Evolutionary conservation across 352 stramenopile species (phyloP).

Genomic region (Aphanomyces euteiches): DNA sequence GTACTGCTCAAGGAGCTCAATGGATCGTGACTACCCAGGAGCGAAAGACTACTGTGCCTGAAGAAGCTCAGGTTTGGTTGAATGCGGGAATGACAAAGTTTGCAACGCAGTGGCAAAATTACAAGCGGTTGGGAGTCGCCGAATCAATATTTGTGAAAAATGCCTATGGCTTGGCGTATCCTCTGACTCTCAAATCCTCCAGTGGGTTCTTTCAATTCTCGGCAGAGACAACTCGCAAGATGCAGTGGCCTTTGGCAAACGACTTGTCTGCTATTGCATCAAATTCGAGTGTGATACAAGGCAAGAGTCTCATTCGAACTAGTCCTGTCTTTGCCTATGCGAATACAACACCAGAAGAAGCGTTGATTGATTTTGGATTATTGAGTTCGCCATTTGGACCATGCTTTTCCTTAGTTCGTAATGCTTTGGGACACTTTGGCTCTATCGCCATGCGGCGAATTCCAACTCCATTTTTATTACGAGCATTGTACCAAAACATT

Average conservation of each 20-base stretch:
- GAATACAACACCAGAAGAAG: neutral
- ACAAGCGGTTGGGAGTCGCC: slow-evolving; percentile 12
- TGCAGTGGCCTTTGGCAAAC: slow-evolving; percentile 10
- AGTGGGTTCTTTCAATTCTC: neutral
- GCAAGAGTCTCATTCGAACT: neutral
- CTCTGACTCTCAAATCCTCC: slow-evolving; percentile 1
- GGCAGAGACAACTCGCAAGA: slow-evolving; percentile 8
- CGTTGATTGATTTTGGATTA: neutral
- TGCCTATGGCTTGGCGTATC: neutral
- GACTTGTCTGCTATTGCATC: neutral
- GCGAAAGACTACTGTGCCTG: neutral
- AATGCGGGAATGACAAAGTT: neutral
- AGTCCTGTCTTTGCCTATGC: neutral
- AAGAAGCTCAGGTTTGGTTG: neutral
- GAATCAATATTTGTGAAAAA: slow-evolving; percentile 8
- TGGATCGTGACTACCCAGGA: neutral
- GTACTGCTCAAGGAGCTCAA: neutral
- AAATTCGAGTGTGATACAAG: neutral
- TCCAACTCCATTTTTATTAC: neutral
- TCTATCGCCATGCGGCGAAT: slow-evolving; percentile 6
- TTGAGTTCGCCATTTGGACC: neutral
- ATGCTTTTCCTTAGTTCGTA: neutral
- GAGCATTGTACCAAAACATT: slow-evolving; percentile 6
- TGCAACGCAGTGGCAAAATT: slow-evolving; percentile 21
- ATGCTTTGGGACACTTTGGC: neutral